These are phyloP conservation scores for Alternaria longipes DNA, from an alignment of 2,329 filamentous ascomycete species.

Conservation along the genomic window DNA sequence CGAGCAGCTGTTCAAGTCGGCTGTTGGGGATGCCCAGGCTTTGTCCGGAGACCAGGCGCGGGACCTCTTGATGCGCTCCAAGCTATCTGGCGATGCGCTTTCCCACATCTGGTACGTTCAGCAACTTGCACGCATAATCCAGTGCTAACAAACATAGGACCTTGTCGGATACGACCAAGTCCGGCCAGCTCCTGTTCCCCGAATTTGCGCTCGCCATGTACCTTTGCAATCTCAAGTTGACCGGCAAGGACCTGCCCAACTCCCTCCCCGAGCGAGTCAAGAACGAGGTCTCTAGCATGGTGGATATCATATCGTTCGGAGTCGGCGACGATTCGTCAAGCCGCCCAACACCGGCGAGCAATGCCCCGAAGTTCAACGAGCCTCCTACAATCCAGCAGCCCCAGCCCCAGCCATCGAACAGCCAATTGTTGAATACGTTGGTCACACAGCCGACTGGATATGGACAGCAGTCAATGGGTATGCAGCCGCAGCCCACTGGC, in stretches of 20 bases:
- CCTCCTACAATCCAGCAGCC: constrained; percentile 62
- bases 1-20: constrained; percentile 96
- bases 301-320: constrained; percentile 97
- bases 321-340: constrained; percentile 75
- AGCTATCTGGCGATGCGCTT: constrained; percentile 84
- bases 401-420: constrained; percentile 74
- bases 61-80: constrained; percentile 87
- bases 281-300: constrained; percentile 99
- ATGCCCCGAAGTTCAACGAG: constrained; percentile 75
- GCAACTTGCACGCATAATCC: neutral
- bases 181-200: constrained; percentile 93
- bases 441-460: constrained; percentile 64
- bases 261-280: constrained; percentile 83
- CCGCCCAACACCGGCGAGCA: constrained; percentile 64
- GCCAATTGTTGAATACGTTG: constrained; percentile 66
- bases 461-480: constrained; percentile 66
- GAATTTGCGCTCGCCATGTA: constrained; percentile 99
- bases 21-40: constrained; percentile 82
- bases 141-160: constrained; percentile 66
- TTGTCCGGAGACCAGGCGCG: constrained; percentile 92
- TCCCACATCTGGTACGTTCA: constrained; percentile 85
- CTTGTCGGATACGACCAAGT: constrained; percentile 93
- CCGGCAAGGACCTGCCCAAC: constrained; percentile 80
- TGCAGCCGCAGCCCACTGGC: constrained; percentile 57
- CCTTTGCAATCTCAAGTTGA: constrained; percentile 91